phyloP scores from a whole-genome alignment of 352 stramenopile genomes.

The Saprolegnia diclina region DNA sequence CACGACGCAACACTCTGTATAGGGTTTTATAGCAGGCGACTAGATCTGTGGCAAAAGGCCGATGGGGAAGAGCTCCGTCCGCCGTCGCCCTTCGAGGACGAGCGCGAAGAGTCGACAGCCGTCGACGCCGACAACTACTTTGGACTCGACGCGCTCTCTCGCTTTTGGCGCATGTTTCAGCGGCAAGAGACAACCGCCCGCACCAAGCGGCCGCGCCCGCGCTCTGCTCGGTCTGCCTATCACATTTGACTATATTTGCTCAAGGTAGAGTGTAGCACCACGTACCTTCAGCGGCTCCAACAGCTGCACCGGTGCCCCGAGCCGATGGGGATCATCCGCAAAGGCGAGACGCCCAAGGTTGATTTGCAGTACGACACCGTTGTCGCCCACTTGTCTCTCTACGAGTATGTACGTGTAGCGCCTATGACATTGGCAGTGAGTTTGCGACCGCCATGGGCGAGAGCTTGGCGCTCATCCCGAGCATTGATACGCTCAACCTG shows the following conservation, averaged over 20 bases:
- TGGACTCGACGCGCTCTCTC: conserved; percentile 44
- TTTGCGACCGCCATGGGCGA: conserved; percentile 56
- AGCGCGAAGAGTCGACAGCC: conserved; percentile 15
- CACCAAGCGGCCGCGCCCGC: background rate
- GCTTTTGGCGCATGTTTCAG: conserved; percentile 71
- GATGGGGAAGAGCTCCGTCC: conserved; percentile 34
- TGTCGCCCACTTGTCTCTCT: background rate
- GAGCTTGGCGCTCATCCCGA: conserved; percentile 53
- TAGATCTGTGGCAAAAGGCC: conserved; percentile 17
- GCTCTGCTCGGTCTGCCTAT: background rate
- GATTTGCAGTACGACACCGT: conserved; percentile 12
- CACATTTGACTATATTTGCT: too few relatives aligned
- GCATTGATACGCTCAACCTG: conserved; percentile 64
- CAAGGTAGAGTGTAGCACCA: too few relatives aligned
- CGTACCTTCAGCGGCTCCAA: conserved; percentile 54
- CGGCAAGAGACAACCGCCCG: conserved; percentile 37
- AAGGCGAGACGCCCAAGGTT: conserved; percentile 28
- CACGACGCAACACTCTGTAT: background rate
- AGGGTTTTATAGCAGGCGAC: too few relatives aligned
- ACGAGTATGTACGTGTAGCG: conserved; percentile 49
- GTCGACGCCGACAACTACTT: conserved; percentile 53
- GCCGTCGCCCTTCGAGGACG: conserved; percentile 53
- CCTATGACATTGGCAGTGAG: conserved; percentile 58
- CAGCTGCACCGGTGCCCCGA: conserved; percentile 55
- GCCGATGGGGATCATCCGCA: conserved; percentile 57